A percentile compares a stretch with the other conserved stretches of the same genome.
Conservation (phyloP, 805 yeast species). For the Osmozyma mogii region DNA sequence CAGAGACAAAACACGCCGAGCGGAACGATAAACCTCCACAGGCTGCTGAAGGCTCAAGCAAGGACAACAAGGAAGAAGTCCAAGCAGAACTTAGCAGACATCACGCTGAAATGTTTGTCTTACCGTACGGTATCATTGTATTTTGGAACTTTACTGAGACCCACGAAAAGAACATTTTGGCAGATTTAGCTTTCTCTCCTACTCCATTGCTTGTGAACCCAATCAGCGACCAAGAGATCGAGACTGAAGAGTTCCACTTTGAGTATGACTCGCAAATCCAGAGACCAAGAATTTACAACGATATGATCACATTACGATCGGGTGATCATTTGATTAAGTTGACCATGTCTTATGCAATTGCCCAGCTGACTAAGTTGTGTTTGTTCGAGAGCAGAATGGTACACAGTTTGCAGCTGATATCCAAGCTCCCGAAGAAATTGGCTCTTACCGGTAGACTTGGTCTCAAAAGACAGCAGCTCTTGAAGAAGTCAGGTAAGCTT, state of each 20-base stretch:
- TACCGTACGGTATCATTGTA: constrained; percentile 92
- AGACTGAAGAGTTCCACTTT: constrained; percentile 80
- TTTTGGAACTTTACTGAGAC: constrained; percentile 93
- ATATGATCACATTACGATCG: constrained; percentile 82
- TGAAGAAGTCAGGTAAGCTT: constrained; percentile 83
- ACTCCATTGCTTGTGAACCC: constrained; percentile 58
- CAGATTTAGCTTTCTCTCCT: constrained; percentile 76
- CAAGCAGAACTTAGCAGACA: constrained; percentile 47
- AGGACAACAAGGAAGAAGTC: constrained; percentile 3
- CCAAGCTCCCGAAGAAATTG: constrained; percentile 80
- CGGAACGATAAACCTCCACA: background rate
- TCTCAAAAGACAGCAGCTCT: constrained; percentile 70
- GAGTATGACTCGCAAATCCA: constrained; percentile 58
- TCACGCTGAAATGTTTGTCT: constrained; percentile 79
- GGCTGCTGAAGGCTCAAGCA: background rate
- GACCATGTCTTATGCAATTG: constrained; percentile 93
- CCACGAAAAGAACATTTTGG: constrained; percentile 89
- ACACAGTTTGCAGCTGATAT: constrained; percentile 70
- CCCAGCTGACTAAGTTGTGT: constrained; percentile 89
- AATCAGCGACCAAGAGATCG: constrained; percentile 80
- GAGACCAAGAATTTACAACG: constrained; percentile 78
- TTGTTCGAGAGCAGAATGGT: constrained; percentile 90
- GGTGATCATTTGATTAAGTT: constrained; percentile 90
- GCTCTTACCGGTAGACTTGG: constrained; percentile 89
- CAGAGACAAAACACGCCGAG: background rate